Conservation (phyloP, 495 filamentous ascomycete genomes). For the Bryoglossum gracile region DNA sequence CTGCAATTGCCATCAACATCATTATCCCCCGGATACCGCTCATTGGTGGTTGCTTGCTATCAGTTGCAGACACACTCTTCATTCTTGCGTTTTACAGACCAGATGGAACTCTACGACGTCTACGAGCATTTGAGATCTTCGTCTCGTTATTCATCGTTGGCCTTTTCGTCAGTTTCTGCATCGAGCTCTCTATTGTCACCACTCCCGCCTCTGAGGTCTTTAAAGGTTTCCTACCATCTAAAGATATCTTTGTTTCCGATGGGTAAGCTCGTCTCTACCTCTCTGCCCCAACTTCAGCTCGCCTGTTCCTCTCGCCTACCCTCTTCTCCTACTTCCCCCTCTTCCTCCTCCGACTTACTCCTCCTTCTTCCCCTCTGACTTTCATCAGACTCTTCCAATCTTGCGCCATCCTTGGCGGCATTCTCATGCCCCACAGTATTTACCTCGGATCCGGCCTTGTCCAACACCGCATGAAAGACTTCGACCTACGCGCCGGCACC, state of each 20-base stretch:
- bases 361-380: too few relatives aligned
- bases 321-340: too few relatives aligned
- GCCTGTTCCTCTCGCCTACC: too few relatives aligned
- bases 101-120: slow-evolving; percentile 56
- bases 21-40: slow-evolving; percentile 68
- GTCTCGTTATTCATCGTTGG: slow-evolving; percentile 70
- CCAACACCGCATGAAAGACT: slow-evolving; percentile 70
- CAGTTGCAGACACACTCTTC: slow-evolving; percentile 72
- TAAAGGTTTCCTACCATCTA: slow-evolving; percentile 70
- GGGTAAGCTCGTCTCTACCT: slow-evolving; percentile 37
- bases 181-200: slow-evolving; percentile 68
- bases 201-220: slow-evolving; percentile 53
- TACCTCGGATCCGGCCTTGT: slow-evolving; percentile 83
- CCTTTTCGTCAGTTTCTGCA: slow-evolving; percentile 79
- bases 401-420: slow-evolving; percentile 84
- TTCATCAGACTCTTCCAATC: slow-evolving; percentile 77
- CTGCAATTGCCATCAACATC: slow-evolving; percentile 80
- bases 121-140: slow-evolving; percentile 72
- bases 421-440: slow-evolving; percentile 86
- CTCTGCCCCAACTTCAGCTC: not conserved
- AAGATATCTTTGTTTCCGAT: slow-evolving; percentile 55
- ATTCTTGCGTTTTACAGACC: slow-evolving; percentile 78
- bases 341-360: too few relatives aligned
- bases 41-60: slow-evolving; percentile 77
- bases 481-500: slow-evolving; percentile 53